These are phyloP conservation scores for Diaporthe longicolla DNA, from an alignment of 2,329 filamentous ascomycete genomes.

Conservation along the genomic window DNA sequence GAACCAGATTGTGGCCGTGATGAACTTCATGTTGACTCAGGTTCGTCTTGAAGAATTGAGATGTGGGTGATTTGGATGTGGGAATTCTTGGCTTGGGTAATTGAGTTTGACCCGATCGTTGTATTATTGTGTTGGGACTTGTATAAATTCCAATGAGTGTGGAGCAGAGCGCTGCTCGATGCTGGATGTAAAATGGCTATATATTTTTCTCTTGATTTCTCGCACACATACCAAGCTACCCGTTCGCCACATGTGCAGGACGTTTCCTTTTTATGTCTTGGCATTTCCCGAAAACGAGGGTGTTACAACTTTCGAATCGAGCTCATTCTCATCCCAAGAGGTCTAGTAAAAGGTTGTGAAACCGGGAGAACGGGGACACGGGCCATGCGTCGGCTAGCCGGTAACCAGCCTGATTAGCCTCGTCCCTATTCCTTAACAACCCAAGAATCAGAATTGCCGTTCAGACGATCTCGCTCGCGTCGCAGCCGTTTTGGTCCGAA, in stretches of 20 bases:
- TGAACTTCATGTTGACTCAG: conserved; percentile 20
- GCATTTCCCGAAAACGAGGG: conserved; percentile 24
- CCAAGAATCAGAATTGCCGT: conserved; percentile 28
- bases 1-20: conserved; percentile 27
- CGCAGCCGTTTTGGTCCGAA: conserved; percentile 26
- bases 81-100: background rate
- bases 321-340: conserved; percentile 25
- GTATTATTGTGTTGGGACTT: background rate
- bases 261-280: conserved; percentile 19
- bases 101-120: background rate
- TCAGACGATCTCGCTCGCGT: conserved; percentile 33
- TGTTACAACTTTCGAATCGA: conserved; percentile 8
- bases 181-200: background rate
- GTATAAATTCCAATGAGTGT: background rate
- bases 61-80: too few relatives aligned
- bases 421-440: conserved; percentile 24
- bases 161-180: background rate
- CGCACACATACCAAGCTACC: too few relatives aligned
- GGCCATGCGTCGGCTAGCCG: conserved; percentile 5
- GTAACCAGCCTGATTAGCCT: background rate
- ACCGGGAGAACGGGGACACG: conserved; percentile 26
- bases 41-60: too few relatives aligned
- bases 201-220: background rate
- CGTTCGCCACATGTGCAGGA: background rate
- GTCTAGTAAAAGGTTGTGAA: background rate